Evolutionary conservation across 2,329 filamentous ascomycete genomes (phyloP), one percentile per base, ranked within the genome.

Genomic region (Hypomyces perniciosus): DNA sequence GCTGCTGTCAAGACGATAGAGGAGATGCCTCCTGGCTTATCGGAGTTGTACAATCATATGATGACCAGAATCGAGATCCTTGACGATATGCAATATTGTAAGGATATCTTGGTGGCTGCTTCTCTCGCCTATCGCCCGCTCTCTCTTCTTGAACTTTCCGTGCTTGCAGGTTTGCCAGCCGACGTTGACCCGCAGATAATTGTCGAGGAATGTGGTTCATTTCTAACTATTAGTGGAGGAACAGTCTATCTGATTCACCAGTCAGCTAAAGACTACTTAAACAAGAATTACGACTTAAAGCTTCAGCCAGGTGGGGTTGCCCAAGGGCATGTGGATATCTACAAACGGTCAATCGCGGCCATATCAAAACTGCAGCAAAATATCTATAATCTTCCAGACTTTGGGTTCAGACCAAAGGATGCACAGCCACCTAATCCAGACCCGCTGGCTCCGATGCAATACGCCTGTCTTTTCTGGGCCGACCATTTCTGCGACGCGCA

Each of bases 241-340:
- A 57, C 30, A 0, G 50, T 75, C 8, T 69, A 63, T 35, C 67
- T 74, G 42, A 60, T 75, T 0, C 71, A 76, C 50, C 67, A 73
- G 50, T 74, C 71, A 7, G 72, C 68, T 3, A 72, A 73, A 46
- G 72, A 76, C 33, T 72, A 62, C 54, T 44, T 75, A 2, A 51
- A 5, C 20, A 54, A 29, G 43, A 59, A 2, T 54, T 54, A 51
- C 40, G 34, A 12, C 8, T 48, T n/a, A 44, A 55, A n/a, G 56
- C 71, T 10, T 66, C 70, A 49, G 62, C 62, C 9, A 38, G 28
- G 44, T 37, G 62, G 67, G 1, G 34, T 50, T 5, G 35, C 48
- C n/a, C 41, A 59, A 6, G 52, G 54, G 10, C 66, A 74, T 52
- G 46, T 61, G 9, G n/a, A 6, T 0, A 64, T 76, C 2, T 68